Base-by-base conservation (phyloP, 306 rosid species). In the Citrullus colocynthis region DNA sequence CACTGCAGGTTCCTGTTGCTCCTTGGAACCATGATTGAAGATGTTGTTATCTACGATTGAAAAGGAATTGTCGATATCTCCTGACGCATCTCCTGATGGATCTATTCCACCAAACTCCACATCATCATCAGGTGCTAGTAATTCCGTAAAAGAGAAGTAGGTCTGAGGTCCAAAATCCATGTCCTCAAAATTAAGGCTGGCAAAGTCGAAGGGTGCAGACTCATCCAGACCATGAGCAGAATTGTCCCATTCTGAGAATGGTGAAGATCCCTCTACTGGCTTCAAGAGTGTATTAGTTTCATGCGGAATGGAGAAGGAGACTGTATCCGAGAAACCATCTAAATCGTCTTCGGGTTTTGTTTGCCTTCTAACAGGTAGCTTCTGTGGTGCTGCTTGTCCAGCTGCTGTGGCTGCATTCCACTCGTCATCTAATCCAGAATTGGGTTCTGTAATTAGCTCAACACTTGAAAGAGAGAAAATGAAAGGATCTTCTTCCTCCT, bases 311-410 rank as follows among this genome's bases (percentile, higher is more conserved):
- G 86, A 76, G 71, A 34, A 34, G 45, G 71, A 64, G 36, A 32
- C 3, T 56, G 78, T 63, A n/a, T 70, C 88, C 61, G 78, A 80
- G 80, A 83, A 85, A 63, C 55, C 85, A 75, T 89, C 93, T 12
- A 39, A 78, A 67, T 88, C 99, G 65, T 86, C 97, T 76, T 88
- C 97, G 8, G 42, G 89, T 86, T 91, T 95, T 77, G 82, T 81
- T 17, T 87, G 88, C 88, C 99, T 85, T 81, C 99, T 84, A 72
- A 96, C 89, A 3, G 90, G 97, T 76, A 92, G 89, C 87, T 96
- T 96, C 75, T 78, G 89, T 20, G 82, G 97, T 79, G 86, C 92
- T 54, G 86, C 91, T 37, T 84, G 88, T 79, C 70, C 88, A 81
- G 86, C 65, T 71, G 79, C 78, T 74, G 78, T 1, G 54, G 54